Evolutionary conservation across 345 rosid genomes (phyloP).

Genomic region (Mallotus nudiflorus): DNA sequence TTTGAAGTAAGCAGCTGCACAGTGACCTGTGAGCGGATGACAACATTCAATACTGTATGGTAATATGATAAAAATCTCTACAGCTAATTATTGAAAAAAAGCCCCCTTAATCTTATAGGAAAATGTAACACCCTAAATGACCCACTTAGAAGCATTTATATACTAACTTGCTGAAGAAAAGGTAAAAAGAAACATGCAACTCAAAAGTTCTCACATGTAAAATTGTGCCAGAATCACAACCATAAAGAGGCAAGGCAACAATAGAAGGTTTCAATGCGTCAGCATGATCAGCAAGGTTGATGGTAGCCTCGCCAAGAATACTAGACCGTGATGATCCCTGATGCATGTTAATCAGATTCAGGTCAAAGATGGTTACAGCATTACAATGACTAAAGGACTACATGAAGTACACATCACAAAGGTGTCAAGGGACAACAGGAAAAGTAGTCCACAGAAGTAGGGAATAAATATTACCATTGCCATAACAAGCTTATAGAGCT

Average conservation of each 20-base stretch:
- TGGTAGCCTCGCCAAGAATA: slow-evolving; percentile 88
- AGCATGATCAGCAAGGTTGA: slow-evolving; percentile 91
- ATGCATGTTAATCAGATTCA: slow-evolving; percentile 25
- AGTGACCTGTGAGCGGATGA: slow-evolving; percentile 58
- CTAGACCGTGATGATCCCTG: slow-evolving; percentile 93
- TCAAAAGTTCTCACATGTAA: slow-evolving; percentile 74
- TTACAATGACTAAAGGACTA: neutral
- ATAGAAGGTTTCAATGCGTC: slow-evolving; percentile 82
- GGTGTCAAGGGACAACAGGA: neutral
- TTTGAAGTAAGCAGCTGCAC: slow-evolving; percentile 92
- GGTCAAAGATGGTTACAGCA: slow-evolving; percentile 15
- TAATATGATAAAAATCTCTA: neutral
- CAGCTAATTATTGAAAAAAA: slow-evolving; percentile 12
- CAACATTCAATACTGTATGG: slow-evolving; percentile 6
- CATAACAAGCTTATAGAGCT: slow-evolving; percentile 77
- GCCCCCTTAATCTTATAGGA: slow-evolving; percentile 8
- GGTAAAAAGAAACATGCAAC: slow-evolving; percentile 12
- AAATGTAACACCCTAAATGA: too few relatives aligned
- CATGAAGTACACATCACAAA: neutral
- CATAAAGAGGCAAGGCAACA: slow-evolving; percentile 66
- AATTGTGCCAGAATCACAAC: slow-evolving; percentile 82
- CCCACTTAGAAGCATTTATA: neutral
- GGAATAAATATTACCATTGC: slow-evolving; percentile 62
- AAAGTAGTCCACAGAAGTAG: slow-evolving; percentile 5
- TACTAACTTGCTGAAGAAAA: slow-evolving; percentile 6